Evolutionary conservation across 2,329 filamentous ascomycete species (phyloP).

Genomic region (Stemphylium lycopersici): DNA sequence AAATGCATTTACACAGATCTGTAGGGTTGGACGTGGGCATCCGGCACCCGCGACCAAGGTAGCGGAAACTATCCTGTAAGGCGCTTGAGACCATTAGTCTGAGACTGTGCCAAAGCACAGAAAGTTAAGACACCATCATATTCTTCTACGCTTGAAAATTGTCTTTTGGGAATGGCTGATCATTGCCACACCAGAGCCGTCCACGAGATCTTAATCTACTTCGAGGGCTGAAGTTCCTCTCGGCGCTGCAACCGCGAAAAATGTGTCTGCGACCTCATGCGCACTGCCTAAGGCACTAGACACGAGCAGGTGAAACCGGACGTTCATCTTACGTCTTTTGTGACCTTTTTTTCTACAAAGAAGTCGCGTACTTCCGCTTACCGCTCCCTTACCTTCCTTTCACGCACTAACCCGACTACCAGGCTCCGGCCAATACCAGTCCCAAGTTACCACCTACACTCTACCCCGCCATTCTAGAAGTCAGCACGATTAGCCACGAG

Average conservation of each 20-base stretch:
- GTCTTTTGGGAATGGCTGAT: not conserved
- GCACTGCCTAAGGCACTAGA: not conserved
- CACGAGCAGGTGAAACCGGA: conserved; percentile 1
- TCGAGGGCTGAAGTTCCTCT: not conserved
- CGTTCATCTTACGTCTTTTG: not conserved
- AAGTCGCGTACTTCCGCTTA: conserved; percentile 8
- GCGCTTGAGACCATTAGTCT: not conserved
- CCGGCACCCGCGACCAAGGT: not conserved
- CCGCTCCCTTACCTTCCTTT: conserved; percentile 8
- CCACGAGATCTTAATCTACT: not conserved
- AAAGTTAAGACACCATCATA: not conserved
- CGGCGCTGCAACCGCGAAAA: not conserved
- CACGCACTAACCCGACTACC: conserved; percentile 1
- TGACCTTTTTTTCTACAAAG: not conserved
- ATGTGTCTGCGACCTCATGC: not conserved
- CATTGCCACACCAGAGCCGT: not conserved
- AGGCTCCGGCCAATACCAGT: conserved; percentile 11
- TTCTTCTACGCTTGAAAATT: not conserved
- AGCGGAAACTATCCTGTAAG: not conserved
- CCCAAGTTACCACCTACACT: conserved; percentile 2
- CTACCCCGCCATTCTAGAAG: conserved; percentile 1
- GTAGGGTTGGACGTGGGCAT: too few species aligned
- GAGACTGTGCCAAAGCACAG: not conserved
- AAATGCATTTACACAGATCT: too few species aligned
- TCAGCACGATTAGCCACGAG: conserved; percentile 22